Base-by-base conservation (phyloP, 2,329 filamentous ascomycete genomes). In the Aaosphaeria arxii region DNA sequence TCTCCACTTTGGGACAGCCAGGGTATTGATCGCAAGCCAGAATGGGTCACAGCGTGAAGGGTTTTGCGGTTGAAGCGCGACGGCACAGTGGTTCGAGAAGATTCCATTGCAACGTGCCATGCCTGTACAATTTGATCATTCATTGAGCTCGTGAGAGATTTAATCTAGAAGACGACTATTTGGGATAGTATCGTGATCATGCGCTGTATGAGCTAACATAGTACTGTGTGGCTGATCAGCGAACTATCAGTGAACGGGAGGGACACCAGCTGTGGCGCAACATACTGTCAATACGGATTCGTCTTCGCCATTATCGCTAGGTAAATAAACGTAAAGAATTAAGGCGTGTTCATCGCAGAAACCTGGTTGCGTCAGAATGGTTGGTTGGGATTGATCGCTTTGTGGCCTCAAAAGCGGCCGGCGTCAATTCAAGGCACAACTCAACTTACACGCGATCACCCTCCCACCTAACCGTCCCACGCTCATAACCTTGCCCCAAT, bases 401-500 rank as follows among this genome's bases (percentile, higher is more conserved):
- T 7, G 29, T 36, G 7, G 46, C 36, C 44, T 49, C 40, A 11
- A 39, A 51, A 49, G 4, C 43, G 45, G 47, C 35, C 43, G 50
- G 50, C 50, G 50, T 24, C 40, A 42, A 47, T 29, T 39, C 44
- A 31, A 52, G 46, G 45, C 42, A 49, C 38, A 17, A 35, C 40
- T 33, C 5, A 11, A 61, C 81, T 73, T 54, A 85, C 91, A 96
- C 48, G 91, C 94, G 75, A 97, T 94, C 44, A 97, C 92, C 57
- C 90, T 81, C 1, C 91, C 92, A 58, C 94, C 92, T 30, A 97
- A 74, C 44, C 91, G 79, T 1, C 92, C 92, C 9, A 97, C 91
- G 68, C 90, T 95, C 56, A 99, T 77, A n/a, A 97, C 92, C 57
- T 83, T 84, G 31, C 90, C 90, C 92, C 94, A 97, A 67, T 99